phyloP scores from a whole-genome alignment of 192 early-diverging fungal species.

The Fimicolochytrium jonesii region DNA sequence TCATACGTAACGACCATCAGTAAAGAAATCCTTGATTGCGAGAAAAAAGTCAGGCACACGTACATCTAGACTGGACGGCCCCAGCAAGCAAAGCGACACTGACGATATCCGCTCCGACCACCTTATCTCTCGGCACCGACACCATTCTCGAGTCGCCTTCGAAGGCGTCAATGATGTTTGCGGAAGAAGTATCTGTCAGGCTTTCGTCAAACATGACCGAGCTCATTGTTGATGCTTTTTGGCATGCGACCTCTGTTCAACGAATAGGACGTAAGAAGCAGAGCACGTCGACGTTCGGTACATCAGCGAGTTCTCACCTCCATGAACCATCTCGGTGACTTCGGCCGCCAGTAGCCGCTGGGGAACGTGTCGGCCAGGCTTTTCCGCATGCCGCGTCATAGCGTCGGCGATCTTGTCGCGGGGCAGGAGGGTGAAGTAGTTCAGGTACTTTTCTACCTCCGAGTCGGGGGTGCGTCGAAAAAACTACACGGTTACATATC shows the following conservation, averaged over 20 bases:
- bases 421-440: conserved; percentile 78
- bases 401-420: conserved; percentile 53
- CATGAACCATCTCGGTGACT: conserved; percentile 87
- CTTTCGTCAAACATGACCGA: conserved; percentile 62
- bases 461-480: conserved; percentile 81
- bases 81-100: conserved; percentile 58
- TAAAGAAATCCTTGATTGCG: background rate
- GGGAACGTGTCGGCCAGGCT: conserved; percentile 67
- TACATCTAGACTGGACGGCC: conserved; percentile 67
- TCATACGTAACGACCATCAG: background rate
- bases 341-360: conserved; percentile 76
- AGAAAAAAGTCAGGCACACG: background rate
- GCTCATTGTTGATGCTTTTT: conserved; percentile 66
- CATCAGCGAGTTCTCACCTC: conserved; percentile 40
- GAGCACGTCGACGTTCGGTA: background rate
- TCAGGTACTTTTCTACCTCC: conserved; percentile 71
- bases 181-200: conserved; percentile 35
- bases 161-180: conserved; percentile 72
- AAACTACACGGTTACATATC: conserved; percentile 47
- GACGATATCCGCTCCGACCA: conserved; percentile 52
- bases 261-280: background rate
- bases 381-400: conserved; percentile 56
- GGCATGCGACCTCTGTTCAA: conserved; percentile 47
- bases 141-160: conserved; percentile 59
- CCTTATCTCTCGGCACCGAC: conserved; percentile 28